Base-by-base conservation (phyloP, 306 rosid species). In the Vigna unguiculata region DNA sequence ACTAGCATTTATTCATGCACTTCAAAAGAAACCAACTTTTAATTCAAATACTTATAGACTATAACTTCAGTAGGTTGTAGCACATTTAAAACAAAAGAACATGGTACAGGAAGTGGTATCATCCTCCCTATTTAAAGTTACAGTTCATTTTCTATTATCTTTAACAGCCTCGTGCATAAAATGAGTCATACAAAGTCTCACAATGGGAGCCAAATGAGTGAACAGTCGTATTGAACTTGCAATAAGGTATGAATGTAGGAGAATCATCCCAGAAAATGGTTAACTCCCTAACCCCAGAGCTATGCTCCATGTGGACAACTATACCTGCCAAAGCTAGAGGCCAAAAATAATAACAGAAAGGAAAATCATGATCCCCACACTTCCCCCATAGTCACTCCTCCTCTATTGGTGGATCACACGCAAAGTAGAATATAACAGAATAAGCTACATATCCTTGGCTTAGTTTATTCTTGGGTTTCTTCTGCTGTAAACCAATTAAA, bases 81-180 rank as follows among this genome's bases (percentile, higher is more conserved):
- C 75, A 57, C 71, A 53, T 54, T 40, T 21, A 66, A 63, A 45
- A 73, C 20, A 49, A 66, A 49, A 66, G 45, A 51, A 71, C 59
- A 19, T 62, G 74, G 77, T 45, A 57, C 53, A 63, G 45, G n/a
- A 69, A 78, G 66, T 63, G 53, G 85, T 61, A 24, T 69, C 20
- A 6, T 58, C 47, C 65, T 69, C 64, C 75, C 55, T 51, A 65
- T 32, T 55, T 58, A 58, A 58, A 47, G 48, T 38, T 64, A 81
- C 51, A 57, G 36, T 40, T 43, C 58, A 19, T 75, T 55, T 62
- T 54, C 64, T 52, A 58, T 71, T 28, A 58, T 22, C 57, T 38
- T 66, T 72, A 60, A 63, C 49, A 47, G n/a, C 45, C 58, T 54
- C 46, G 69, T 16, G 24, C 51, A 74, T 49, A 61, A 78, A 10